Conservation (phyloP, 1,284 basidiomycete genomes). For the Ganoderma lingzhi region DNA sequence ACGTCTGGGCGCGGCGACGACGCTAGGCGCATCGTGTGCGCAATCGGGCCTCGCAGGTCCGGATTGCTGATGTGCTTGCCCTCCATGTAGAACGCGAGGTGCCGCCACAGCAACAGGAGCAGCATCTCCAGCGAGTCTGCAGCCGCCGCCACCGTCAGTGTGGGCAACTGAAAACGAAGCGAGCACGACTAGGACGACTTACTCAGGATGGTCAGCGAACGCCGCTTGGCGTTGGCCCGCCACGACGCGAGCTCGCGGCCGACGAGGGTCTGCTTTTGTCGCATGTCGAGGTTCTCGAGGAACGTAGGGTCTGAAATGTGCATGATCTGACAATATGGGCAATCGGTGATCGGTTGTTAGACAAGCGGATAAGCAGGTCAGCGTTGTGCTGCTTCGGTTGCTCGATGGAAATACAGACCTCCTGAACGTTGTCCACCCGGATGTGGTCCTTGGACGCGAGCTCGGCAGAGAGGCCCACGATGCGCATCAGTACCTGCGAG, state of each 20-base stretch:
- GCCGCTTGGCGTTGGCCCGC: constrained; percentile 50
- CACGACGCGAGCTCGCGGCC: constrained; percentile 66
- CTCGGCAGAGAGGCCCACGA: constrained; percentile 74
- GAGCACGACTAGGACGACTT: constrained; percentile 45
- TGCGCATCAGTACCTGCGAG: constrained; percentile 66
- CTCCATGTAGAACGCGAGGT: constrained; percentile 72
- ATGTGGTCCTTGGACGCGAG: constrained; percentile 76
- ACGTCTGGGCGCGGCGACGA: constrained; percentile 58
- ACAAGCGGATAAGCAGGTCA: background rate
- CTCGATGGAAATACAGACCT: constrained; percentile 51
- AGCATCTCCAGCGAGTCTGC: constrained; percentile 84
- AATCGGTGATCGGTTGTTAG: background rate
- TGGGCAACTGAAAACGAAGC: constrained; percentile 1
- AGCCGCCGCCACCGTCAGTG: constrained; percentile 7
- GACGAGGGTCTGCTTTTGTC: constrained; percentile 71
- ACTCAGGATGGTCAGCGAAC: constrained; percentile 65
- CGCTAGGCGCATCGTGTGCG: constrained; percentile 62
- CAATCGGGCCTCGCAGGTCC: constrained; percentile 51
- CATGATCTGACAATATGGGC: constrained; percentile 54
- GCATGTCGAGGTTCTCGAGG: constrained; percentile 69
- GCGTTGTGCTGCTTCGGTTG: background rate
- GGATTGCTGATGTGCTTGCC: constrained; percentile 47
- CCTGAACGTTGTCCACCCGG: constrained; percentile 74
- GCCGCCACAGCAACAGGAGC: constrained; percentile 87
- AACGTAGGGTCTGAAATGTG: constrained; percentile 60